Base-by-base conservation (phyloP, 2,329 filamentous ascomycete genomes). In the Hirsutella minnesotensis region DNA sequence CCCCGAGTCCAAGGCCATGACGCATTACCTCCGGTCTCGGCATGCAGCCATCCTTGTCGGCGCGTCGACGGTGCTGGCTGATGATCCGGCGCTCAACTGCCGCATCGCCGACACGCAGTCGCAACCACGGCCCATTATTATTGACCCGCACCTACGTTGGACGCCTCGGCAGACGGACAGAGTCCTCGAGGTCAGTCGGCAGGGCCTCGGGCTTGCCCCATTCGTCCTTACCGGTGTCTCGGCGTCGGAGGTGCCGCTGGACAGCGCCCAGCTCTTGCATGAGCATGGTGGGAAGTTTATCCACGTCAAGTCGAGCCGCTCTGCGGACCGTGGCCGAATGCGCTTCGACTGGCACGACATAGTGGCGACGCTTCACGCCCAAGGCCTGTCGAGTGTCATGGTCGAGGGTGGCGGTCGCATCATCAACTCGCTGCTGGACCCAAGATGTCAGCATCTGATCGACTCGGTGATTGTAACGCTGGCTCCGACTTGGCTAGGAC, bases 21-120 rank as follows among this genome's bases (percentile, higher is more conserved):
- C 90, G 0, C 90, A 96, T 62, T 86, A 84, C 58, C 75, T 96
- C 22, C 85, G 90, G 53, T 81, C 81, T 12, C 75, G 73, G 15
- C 88, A 96, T 63, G 79, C 85, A 48, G 87, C 86, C 33, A 94
- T 95, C 51, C 71, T 94, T 20, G 70, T 96, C 27, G 90, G 90
- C 19, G 86, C 83, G 4, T 83, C 83, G 3, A 96, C 90, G 1
- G 85, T 87, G 8, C 68, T 86, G 21, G 83, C 86, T 18, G 90
- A 96, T 59, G 77, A 95, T 56, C 90, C 90, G 3, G 80, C 79
- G 3, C 68, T 96, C 42, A 95, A 94, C 59, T 92, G 85, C 57
- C 79, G 89, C 16, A 72, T 89, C 37, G 70, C 70, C 22, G 75
- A 75, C 27, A 73, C 72, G 54, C 49, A 48, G 87, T 12, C 5